Evolutionary conservation across 192 early-diverging fungal genomes (phyloP).

Genomic region (Coemansia sp.): DNA sequence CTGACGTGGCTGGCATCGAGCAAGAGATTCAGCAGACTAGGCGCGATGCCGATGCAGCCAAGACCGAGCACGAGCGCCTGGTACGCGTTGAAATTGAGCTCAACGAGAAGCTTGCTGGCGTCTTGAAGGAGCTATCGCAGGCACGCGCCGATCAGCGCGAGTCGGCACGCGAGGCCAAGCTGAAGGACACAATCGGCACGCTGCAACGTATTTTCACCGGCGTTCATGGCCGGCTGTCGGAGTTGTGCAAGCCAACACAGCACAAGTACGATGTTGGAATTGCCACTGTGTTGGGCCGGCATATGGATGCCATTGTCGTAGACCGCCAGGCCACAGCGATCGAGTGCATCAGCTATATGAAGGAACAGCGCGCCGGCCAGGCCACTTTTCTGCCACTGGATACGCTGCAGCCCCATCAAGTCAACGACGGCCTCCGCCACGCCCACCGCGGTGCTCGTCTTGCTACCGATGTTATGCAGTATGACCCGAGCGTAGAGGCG

Average conservation of each 20-base stretch:
- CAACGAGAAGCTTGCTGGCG: constrained; percentile 83
- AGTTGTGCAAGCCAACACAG: constrained; percentile 92
- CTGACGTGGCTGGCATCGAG: constrained; percentile 25
- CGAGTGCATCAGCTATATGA: constrained; percentile 93
- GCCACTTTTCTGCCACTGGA: constrained; percentile 96
- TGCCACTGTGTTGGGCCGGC: constrained; percentile 84
- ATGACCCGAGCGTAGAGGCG: constrained; percentile 70
- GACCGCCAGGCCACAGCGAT: constrained; percentile 90
- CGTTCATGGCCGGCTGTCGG: constrained; percentile 85
- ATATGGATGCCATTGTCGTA: constrained; percentile 95
- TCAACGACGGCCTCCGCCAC: constrained; percentile 82
- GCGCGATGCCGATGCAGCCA: constrained; percentile 62
- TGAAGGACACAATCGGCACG: constrained; percentile 75
- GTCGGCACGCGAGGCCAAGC: constrained; percentile 74
- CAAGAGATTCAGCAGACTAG: constrained; percentile 58
- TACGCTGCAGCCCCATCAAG: constrained; percentile 67
- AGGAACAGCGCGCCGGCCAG: constrained; percentile 88
- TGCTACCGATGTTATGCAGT: constrained; percentile 94
- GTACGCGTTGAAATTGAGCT: constrained; percentile 66
- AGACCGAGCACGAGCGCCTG: constrained; percentile 69
- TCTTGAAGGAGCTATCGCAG: constrained; percentile 75
- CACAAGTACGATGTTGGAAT: constrained; percentile 88
- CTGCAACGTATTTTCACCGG: constrained; percentile 88
- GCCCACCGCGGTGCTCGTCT: constrained; percentile 81
- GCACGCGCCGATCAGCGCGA: constrained; percentile 84